phyloP scores from a whole-genome alignment of 1,284 basidiomycete species.

The Puccinia triticina region DNA sequence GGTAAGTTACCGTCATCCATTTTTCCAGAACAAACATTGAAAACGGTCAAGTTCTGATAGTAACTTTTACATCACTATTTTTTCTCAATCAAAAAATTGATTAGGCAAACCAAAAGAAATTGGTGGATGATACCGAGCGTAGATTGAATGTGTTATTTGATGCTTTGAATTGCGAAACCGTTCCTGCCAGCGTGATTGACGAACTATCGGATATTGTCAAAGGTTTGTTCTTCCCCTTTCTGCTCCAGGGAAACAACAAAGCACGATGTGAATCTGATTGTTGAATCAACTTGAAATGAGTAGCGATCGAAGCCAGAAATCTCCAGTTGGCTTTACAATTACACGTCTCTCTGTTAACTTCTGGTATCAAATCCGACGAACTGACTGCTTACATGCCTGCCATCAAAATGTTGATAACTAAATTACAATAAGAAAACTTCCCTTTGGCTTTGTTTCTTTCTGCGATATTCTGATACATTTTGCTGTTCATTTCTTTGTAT shows the following conservation, averaged over 20 bases:
- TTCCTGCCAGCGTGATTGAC: conserved; percentile 61
- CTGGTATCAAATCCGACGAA: conserved; percentile 52
- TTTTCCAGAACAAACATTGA: conserved; percentile 19
- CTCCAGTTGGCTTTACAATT: conserved; percentile 54
- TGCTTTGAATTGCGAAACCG: conserved; percentile 83
- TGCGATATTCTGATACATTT: not conserved
- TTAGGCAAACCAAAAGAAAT: conserved; percentile 79
- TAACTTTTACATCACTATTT: not conserved
- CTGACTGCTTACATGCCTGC: conserved; percentile 56
- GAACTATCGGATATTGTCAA: conserved; percentile 59
- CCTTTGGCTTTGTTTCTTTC: not conserved
- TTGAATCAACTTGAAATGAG: not conserved
- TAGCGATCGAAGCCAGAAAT: conserved; percentile 56
- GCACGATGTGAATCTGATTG: not conserved
- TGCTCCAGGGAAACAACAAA: not conserved
- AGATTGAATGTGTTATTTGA: conserved; percentile 86
- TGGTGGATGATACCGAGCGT: conserved; percentile 84
- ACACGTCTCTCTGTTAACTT: conserved; percentile 55
- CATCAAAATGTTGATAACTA: conserved; percentile 55
- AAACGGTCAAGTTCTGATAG: conserved; percentile 55
- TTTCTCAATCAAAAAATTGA: conserved; percentile 65
- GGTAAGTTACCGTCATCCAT: conserved; percentile 63
- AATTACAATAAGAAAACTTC: conserved; percentile 28
- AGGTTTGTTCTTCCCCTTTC: conserved; percentile 53
- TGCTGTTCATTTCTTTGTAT: not conserved